Conservation (phyloP, 2,329 filamentous ascomycete species). For the Diaporthe longicolla region DNA sequence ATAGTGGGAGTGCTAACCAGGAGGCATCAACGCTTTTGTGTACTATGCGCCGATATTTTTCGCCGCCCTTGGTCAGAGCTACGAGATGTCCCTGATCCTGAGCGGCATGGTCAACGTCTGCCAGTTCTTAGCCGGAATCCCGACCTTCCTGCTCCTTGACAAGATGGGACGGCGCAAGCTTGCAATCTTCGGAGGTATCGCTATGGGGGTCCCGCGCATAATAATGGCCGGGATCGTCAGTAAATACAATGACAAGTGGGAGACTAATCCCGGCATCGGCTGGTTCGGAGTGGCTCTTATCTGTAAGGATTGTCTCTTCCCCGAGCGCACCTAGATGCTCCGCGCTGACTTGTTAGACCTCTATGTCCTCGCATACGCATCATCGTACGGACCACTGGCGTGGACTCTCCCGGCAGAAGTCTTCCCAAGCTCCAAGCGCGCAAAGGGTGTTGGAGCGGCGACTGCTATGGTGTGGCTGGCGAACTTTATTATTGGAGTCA, state of each 20-base stretch:
- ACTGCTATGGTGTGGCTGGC: slow-evolving; percentile 54
- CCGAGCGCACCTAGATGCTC: background rate
- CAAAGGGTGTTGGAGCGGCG: slow-evolving; percentile 54
- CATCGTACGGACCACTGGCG: slow-evolving; percentile 52
- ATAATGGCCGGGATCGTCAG: slow-evolving; percentile 38
- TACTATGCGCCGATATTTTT: slow-evolving; percentile 50
- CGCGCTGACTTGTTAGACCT: slow-evolving; percentile 43
- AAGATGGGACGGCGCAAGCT: slow-evolving; percentile 50
- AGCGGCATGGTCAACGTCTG: slow-evolving; percentile 54
- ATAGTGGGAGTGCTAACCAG: background rate
- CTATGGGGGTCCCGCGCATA: slow-evolving; percentile 44
- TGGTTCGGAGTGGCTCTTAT: slow-evolving; percentile 34
- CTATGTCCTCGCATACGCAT: slow-evolving; percentile 51
- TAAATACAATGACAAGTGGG: slow-evolving; percentile 23
- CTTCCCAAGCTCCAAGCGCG: slow-evolving; percentile 52
- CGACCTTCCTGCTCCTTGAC: slow-evolving; percentile 51
- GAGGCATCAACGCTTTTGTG: slow-evolving; percentile 46
- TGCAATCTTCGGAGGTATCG: slow-evolving; percentile 50
- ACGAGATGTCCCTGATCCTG: slow-evolving; percentile 50
- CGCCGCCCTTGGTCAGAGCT: slow-evolving; percentile 47
- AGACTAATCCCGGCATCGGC: slow-evolving; percentile 8
- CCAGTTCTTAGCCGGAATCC: slow-evolving; percentile 50
- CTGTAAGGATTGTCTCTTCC: background rate
- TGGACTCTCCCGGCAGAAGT: slow-evolving; percentile 56
- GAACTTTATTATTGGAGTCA: slow-evolving; percentile 60